Conservation (phyloP, 139 green algal genomes). For the Ettlia oleoabundans region DNA sequence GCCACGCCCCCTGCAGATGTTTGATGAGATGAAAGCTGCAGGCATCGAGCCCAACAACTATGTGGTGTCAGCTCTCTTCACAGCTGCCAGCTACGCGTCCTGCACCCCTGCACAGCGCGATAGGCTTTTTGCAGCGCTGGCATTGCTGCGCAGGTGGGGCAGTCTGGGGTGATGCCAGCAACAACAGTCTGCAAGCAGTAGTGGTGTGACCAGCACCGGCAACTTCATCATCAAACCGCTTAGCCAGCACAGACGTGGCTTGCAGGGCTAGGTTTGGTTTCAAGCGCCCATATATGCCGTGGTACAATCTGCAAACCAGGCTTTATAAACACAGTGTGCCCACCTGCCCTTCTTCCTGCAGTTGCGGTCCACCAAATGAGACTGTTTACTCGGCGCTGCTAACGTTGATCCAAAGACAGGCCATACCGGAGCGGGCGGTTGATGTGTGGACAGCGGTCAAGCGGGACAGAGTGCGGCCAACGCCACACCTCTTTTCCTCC, state of each 20-base stretch:
- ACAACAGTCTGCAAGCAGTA: neutral
- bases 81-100: slow-evolving; percentile 34
- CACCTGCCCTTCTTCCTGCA: neutral
- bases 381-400: slow-evolving; percentile 34
- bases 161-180: neutral
- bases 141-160: slow-evolving; percentile 28
- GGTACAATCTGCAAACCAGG: too few relatives aligned
- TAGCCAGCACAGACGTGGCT: too few relatives aligned
- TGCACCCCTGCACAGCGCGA: slow-evolving; percentile 46
- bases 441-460: slow-evolving; percentile 20
- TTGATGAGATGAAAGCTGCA: slow-evolving; percentile 33
- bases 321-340: neutral
- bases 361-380: slow-evolving; percentile 21
- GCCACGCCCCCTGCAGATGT: slow-evolving; percentile 17
- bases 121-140: slow-evolving; percentile 48
- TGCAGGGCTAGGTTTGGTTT: too few relatives aligned
- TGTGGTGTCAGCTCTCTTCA: slow-evolving; percentile 58
- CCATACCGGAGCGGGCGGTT: slow-evolving; percentile 10
- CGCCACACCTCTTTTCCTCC: slow-evolving; percentile 52
- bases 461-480: slow-evolving; percentile 42
- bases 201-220: too few relatives aligned
- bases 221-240: too few relatives aligned
- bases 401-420: slow-evolving; percentile 22
- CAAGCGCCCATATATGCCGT: too few relatives aligned
- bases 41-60: slow-evolving; percentile 49